phyloP scores from a whole-genome alignment of 106 monocot genomes.

The Iris macrosiphon region DNA sequence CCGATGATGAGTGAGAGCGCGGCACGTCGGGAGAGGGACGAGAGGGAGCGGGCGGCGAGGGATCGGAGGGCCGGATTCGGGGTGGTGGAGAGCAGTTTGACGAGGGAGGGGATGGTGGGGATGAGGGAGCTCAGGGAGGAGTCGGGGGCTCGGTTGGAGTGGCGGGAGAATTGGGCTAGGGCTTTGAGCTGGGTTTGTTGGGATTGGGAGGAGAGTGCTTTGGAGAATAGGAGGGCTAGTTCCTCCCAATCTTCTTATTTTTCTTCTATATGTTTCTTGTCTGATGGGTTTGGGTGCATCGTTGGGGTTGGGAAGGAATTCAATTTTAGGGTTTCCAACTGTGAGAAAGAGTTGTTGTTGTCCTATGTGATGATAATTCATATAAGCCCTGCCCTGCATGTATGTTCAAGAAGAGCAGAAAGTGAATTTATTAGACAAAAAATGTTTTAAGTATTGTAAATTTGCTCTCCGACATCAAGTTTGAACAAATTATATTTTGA shows the following conservation, averaged over 20 bases:
- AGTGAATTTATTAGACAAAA: no score
- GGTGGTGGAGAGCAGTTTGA: conserved; percentile 12
- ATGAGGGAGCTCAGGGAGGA: conserved; percentile 1
- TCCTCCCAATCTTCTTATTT: conserved; percentile 22
- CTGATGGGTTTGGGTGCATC: no score
- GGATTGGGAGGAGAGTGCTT: conserved; percentile 6
- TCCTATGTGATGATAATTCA: no score
- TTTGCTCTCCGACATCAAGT: no score
- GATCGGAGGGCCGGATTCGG: conserved; percentile 7
- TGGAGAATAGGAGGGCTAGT: conserved; percentile 5
- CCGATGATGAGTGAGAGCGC: conserved; percentile 16
- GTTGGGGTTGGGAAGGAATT: no score
- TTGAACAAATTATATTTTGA: no score
- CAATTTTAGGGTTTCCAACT: no score
- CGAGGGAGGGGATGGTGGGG: conserved; percentile 15
- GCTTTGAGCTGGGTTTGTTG: conserved; percentile 23
- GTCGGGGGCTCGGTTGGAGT: conserved; percentile 30
- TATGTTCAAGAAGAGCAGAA: no score
- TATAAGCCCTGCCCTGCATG: no score
- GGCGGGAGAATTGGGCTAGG: conserved; percentile 6
- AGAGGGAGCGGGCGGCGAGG: conserved; percentile 9
- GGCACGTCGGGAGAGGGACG: conserved; percentile 3
- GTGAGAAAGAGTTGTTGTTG: no score
- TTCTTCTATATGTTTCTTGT: no score
- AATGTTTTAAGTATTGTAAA: no score